A percentile compares a stretch with the other conserved stretches of the same genome.
Conservation (phyloP, 164 flowering plant genomes). For the Magnolia sinica region DNA sequence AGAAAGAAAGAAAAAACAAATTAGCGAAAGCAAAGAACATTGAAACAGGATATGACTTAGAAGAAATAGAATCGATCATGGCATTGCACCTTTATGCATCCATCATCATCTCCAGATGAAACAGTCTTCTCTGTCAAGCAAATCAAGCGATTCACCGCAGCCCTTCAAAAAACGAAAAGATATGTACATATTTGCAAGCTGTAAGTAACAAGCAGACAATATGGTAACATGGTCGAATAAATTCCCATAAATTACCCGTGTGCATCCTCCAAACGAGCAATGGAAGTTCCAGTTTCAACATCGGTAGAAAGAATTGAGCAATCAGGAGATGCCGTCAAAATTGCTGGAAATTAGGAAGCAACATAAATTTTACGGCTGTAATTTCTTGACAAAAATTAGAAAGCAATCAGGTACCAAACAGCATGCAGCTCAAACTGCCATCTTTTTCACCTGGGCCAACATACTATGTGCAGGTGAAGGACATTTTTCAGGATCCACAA, state of each 20-base stretch:
- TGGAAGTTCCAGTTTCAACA: constrained; percentile 67
- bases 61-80: neutral
- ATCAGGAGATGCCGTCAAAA: constrained; percentile 78
- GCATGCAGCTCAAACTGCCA: neutral
- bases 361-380: neutral
- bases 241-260: constrained; percentile 54
- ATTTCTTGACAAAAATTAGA: neutral
- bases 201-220: neutral
- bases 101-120: constrained; percentile 92
- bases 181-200: neutral
- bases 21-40: neutral
- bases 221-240: neutral
- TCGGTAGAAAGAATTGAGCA: constrained; percentile 75
- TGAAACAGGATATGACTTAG: neutral
- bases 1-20: neutral
- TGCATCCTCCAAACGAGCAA: constrained; percentile 70
- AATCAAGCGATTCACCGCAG: constrained; percentile 64
- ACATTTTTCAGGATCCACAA: neutral
- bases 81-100: constrained; percentile 71
- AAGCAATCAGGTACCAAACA: neutral
- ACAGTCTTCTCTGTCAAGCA: constrained; percentile 74
- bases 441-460: neutral
- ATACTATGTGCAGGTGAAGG: neutral
- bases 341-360: constrained; percentile 35
- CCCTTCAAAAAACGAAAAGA: constrained; percentile 34